Evolutionary conservation across 306 rosid genomes (phyloP).

Genomic region (Pyrus communis): DNA sequence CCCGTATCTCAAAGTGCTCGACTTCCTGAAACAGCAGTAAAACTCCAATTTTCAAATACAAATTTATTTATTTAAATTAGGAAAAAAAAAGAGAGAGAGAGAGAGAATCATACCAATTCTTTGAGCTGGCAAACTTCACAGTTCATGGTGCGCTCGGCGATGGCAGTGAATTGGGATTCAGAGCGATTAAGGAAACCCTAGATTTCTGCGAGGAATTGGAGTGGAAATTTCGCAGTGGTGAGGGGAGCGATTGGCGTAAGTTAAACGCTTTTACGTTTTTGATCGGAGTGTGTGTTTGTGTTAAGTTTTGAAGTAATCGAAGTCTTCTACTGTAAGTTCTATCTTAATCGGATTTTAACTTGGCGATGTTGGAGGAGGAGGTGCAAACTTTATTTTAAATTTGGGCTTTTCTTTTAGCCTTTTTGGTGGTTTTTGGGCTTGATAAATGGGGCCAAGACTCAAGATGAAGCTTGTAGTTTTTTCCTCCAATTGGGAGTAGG

Average conservation of each 20-base stretch:
- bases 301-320: background rate
- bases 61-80: background rate
- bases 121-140: slow-evolving; percentile 94
- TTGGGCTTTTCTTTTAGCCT: background rate
- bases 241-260: background rate
- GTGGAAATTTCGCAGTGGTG: background rate
- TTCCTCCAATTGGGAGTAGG: background rate
- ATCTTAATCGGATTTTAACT: background rate
- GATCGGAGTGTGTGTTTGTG: background rate
- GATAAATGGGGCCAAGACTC: background rate
- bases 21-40: slow-evolving; percentile 48
- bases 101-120: slow-evolving; percentile 47
- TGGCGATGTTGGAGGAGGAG: background rate
- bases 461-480: background rate
- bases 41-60: background rate
- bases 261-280: background rate
- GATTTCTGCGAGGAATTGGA: background rate
- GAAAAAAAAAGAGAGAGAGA: background rate
- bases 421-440: background rate
- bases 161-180: slow-evolving; percentile 1
- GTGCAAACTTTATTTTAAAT: background rate
- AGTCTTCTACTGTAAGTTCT: background rate
- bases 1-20: slow-evolving; percentile 85
- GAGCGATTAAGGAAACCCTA: slow-evolving; percentile 25
- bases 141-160: slow-evolving; percentile 43